Evolutionary conservation across 2,329 filamentous ascomycete genomes (phyloP).

Genomic region (Apiospora arundinis): DNA sequence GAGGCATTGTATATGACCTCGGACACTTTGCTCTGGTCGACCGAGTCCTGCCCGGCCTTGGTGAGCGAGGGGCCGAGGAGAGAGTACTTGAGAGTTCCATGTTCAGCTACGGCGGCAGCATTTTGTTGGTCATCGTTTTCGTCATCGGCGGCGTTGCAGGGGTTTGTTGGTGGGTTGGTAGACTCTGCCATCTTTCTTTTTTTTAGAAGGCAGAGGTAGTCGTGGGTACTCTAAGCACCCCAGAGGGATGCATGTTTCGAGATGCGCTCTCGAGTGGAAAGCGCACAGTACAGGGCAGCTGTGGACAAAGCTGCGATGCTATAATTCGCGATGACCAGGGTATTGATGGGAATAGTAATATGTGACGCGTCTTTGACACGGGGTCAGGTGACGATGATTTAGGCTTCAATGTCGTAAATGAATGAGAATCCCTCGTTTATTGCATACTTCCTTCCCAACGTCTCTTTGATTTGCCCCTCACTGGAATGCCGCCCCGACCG

Average conservation of each 20-base stretch:
- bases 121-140: not conserved
- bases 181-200: not conserved
- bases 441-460: not conserved
- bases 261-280: not conserved
- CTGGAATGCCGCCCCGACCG: not conserved
- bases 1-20: slow-evolving; percentile 97
- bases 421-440: not conserved
- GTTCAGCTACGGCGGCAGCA: slow-evolving; percentile 31
- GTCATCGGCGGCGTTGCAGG: not conserved
- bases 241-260: slow-evolving; percentile 1
- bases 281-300: not conserved
- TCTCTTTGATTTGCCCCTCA: not conserved
- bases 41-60: slow-evolving; percentile 89
- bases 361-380: slow-evolving; percentile 18
- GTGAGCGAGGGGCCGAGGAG: slow-evolving; percentile 89
- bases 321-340: not conserved
- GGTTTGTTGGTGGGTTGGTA: not conserved
- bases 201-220: not conserved
- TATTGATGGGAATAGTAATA: not conserved
- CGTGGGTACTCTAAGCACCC: not conserved
- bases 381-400: slow-evolving; percentile 2
- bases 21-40: slow-evolving; percentile 94
- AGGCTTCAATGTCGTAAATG: not conserved
- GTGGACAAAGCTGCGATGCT: not conserved
- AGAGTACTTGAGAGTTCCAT: slow-evolving; percentile 81